Base-by-base conservation (phyloP, 2,329 filamentous ascomycete species). In the Neurospora sp. region DNA sequence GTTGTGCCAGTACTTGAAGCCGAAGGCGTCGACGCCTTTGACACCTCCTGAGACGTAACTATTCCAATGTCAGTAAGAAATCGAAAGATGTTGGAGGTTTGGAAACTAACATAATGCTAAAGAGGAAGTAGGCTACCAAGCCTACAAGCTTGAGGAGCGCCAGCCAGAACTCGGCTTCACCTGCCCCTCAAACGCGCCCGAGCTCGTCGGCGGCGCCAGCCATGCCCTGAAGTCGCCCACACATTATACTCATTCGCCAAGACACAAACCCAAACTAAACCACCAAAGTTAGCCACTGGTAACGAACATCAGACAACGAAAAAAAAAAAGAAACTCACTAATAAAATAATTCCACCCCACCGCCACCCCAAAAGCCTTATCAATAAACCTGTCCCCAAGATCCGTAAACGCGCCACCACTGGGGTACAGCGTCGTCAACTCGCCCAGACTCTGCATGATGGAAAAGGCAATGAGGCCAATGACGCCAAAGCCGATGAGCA, bases 91-190 rank as follows among this genome's bases (percentile, higher is more conserved):
- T 10, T 5, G 38, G 19, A 38, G 23, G 28, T 13, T 13, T 1
- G 36, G 5, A 28, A 13, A 76, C 80, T 76, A 70, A 83, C 79
- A 93, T 82, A 71, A 93, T 90, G 67, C 90, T 86, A 75, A 93
- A 92, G 73, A 93, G 82, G 78, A 92, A 91, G 78, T 91, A 92
- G 1, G 90, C 90, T 1, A 91, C 81, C 1, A 93, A 81, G 1
- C 90, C 90, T 3, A 89, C 77, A 5, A 93, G 84, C 77, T 94
- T 94, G 76, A 93, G 80, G 17, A 90, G 84, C 0, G 91, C 89
- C 70, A 93, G 86, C 90, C 91, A 93, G 76, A 93, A 93, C 76
- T 95, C 92, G 10, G 90, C 88, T 77, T 94, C 91, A 15, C 91
- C 0, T 91, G 91, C 73, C 90, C 91, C 0, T 88, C 89, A 72